Percentiles rank a stretch among this genome's conserved stretches.
phyloP scores from a whole-genome alignment of 2,329 filamentous ascomycete genomes.

The Pseudohalonectria lignicola region DNA sequence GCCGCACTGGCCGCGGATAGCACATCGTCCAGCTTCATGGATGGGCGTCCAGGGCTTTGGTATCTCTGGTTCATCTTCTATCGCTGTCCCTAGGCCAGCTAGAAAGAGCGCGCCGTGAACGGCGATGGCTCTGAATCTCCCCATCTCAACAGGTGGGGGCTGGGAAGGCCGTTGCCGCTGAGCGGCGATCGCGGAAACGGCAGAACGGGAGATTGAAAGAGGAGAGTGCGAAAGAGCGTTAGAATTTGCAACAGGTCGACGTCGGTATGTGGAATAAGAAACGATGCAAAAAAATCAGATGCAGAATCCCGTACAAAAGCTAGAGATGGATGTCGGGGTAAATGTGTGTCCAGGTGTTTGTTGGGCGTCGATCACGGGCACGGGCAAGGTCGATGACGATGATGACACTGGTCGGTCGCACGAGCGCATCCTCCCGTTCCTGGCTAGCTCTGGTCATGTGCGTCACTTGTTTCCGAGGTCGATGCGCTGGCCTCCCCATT shows the following conservation, averaged over 20 bases:
- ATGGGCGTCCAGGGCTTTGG: conserved; percentile 37
- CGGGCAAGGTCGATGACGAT: no score
- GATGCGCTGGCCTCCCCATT: background rate
- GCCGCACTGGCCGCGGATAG: conserved; percentile 84
- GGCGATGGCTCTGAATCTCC: conserved; percentile 22
- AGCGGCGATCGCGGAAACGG: background rate
- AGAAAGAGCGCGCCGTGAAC: conserved; percentile 20
- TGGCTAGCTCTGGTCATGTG: background rate
- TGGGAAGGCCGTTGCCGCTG: conserved; percentile 3
- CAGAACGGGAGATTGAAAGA: background rate
- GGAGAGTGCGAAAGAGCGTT: no score
- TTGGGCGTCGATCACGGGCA: no score
- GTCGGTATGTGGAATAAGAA: background rate
- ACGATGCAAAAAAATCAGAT: no score
- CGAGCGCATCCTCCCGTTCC: background rate
- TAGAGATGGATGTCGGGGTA: no score
- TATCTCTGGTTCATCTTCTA: conserved; percentile 5
- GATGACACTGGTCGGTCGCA: no score
- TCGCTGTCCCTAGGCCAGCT: conserved; percentile 13
- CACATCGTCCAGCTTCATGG: conserved; percentile 81
- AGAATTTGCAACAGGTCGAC: background rate
- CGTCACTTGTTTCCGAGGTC: background rate
- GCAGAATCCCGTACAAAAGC: no score
- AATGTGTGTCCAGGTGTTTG: no score
- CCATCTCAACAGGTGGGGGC: conserved; percentile 17